Percentiles rank a stretch among this genome's conserved stretches.
phyloP scores from a whole-genome alignment of 305 asterid genomes.

The Solanum chacoense region DNA sequence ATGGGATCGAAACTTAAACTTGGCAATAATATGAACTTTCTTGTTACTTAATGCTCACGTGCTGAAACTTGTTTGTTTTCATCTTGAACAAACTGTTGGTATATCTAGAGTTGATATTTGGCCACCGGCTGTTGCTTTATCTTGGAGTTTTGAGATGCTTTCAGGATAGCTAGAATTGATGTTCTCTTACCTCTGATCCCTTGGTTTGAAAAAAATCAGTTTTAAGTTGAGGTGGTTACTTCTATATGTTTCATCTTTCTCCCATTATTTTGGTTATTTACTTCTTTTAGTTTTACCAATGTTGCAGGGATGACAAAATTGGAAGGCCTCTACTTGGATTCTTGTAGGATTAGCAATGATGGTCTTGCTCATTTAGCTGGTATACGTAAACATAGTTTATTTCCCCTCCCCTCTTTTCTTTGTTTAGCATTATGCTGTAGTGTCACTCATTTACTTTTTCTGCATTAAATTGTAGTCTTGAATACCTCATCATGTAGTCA shows the following conservation, averaged over 20 bases:
- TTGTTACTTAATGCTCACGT: not conserved
- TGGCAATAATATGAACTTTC: not conserved
- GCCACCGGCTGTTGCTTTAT: not conserved
- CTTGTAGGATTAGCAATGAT: conserved; percentile 3
- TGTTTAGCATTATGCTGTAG: not conserved
- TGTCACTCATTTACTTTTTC: not conserved
- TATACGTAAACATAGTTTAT: not conserved
- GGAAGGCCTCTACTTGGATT: conserved; percentile 10
- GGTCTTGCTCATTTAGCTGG: conserved; percentile 11
- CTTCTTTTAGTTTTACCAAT: not conserved
- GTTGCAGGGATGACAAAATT: conserved; percentile 2
- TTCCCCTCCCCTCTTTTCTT: not conserved
- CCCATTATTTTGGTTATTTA: not conserved
- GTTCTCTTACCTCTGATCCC: not conserved
- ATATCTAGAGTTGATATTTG: not conserved
- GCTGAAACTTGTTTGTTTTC: not conserved
- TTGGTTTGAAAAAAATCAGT: not conserved
- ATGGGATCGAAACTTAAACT: not conserved
- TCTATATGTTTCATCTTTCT: not conserved
- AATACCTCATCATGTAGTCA: not conserved
- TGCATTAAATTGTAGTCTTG: not conserved
- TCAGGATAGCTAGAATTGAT: not conserved
- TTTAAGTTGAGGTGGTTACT: not conserved
- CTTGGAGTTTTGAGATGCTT: not conserved
- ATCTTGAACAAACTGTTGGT: not conserved